These are phyloP conservation scores for Gossypium trilobum DNA, from an alignment of 441 rosid species.

Conservation along the genomic window DNA sequence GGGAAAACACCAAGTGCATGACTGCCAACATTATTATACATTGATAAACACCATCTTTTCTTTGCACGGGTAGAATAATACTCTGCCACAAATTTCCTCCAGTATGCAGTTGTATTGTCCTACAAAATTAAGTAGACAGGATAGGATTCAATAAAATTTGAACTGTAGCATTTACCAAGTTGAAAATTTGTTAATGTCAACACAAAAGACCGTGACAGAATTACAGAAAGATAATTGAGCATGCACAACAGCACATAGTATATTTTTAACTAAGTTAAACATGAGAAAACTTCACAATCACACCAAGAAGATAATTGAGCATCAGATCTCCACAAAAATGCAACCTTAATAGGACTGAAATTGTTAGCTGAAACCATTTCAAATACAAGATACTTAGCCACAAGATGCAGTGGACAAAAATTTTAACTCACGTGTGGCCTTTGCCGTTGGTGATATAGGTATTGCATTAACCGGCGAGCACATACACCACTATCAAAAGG, in stretches of 20 bases:
- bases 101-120: constrained; percentile 79
- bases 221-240: neutral
- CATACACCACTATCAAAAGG: constrained; percentile 76
- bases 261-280: neutral
- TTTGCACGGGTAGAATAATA: constrained; percentile 92
- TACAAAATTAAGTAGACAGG: constrained; percentile 28
- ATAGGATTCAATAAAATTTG: neutral
- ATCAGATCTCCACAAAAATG: neutral
- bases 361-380: neutral
- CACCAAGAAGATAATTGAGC: neutral
- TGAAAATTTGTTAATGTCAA: neutral
- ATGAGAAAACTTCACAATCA: neutral
- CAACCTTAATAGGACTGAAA: neutral
- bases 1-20: constrained; percentile 92
- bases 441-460: constrained; percentile 89
- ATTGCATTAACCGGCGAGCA: constrained; percentile 92
- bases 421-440: constrained; percentile 63
- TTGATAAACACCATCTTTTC: constrained; percentile 94
- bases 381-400: neutral
- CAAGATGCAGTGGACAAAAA: neutral
- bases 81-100: constrained; percentile 92
- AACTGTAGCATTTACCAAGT: neutral
- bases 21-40: constrained; percentile 80
- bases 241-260: neutral
- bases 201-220: no score